A percentile compares a stretch with the other conserved stretches of the same genome.
phyloP scores from a whole-genome alignment of 1,284 basidiomycete species.

The Cutaneotrichosporon sp. region DNA sequence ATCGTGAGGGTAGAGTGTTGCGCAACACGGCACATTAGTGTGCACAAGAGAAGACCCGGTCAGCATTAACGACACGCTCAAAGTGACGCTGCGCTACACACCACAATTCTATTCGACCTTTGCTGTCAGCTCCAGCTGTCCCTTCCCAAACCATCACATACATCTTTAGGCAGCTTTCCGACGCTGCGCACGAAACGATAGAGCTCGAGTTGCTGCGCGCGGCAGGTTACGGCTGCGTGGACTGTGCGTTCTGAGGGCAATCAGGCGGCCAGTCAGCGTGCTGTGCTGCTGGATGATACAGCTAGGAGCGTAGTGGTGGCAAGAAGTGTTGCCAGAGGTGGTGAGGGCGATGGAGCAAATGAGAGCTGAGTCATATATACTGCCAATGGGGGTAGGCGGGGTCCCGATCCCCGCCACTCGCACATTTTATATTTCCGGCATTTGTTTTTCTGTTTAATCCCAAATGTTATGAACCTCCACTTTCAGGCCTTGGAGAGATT shows the following conservation, averaged over 20 bases:
- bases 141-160: conserved; percentile 12
- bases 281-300: too few species aligned
- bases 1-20: not conserved
- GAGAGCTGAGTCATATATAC: conserved; percentile 5
- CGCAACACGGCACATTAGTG: not conserved
- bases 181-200: too few species aligned
- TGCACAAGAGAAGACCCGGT: not conserved
- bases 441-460: conserved; percentile 1
- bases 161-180: conserved; percentile 15
- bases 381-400: not conserved
- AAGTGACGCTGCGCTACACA: conserved; percentile 22
- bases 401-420: not conserved
- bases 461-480: conserved; percentile 8
- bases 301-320: not conserved
- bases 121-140: conserved; percentile 20
- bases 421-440: not conserved
- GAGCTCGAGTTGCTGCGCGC: not conserved
- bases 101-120: conserved; percentile 51
- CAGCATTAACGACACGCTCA: not conserved
- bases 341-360: not conserved
- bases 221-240: not conserved
- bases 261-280: too few species aligned
- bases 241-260: not conserved
- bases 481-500: not conserved
- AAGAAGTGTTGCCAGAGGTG: not conserved